phyloP scores from a whole-genome alignment of 768 basidiomycete genomes.

The Suillus paluster region DNA sequence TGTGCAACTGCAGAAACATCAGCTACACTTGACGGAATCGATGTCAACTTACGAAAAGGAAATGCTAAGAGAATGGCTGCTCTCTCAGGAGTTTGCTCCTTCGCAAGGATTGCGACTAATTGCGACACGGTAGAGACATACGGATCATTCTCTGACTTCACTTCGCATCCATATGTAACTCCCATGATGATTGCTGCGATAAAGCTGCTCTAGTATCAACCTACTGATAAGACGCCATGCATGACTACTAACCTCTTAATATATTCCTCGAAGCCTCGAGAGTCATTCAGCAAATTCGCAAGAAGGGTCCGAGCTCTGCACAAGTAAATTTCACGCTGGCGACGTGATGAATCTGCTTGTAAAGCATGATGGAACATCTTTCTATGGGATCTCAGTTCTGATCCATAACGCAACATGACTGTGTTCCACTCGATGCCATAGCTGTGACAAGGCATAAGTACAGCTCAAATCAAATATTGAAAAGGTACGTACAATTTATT shows the following conservation, averaged over 20 bases:
- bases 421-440: constrained; percentile 30
- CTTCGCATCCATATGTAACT: constrained; percentile 24
- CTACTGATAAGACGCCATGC: neutral
- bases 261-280: constrained; percentile 20
- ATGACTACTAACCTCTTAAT: constrained; percentile 19
- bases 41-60: constrained; percentile 22
- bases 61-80: constrained; percentile 21
- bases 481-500: constrained; percentile 3
- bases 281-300: constrained; percentile 15
- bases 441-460: constrained; percentile 13
- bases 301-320: constrained; percentile 14
- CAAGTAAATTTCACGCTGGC: constrained; percentile 17
- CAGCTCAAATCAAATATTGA: neutral
- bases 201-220: constrained; percentile 15
- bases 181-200: constrained; percentile 25
- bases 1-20: constrained; percentile 16
- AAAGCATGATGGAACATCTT: constrained; percentile 22
- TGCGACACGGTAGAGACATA: constrained; percentile 21
- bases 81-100: constrained; percentile 23
- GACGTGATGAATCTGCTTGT: constrained; percentile 13
- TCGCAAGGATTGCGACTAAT: constrained; percentile 10
- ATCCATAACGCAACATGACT: constrained; percentile 22
- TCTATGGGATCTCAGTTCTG: constrained; percentile 20
- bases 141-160: constrained; percentile 21
- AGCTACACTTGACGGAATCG: neutral